Percentiles rank a stretch among this genome's conserved stretches.
Evolutionary conservation across 1,284 basidiomycete species (phyloP).

Genomic region (Tilletiopsis washingtonensis): DNA sequence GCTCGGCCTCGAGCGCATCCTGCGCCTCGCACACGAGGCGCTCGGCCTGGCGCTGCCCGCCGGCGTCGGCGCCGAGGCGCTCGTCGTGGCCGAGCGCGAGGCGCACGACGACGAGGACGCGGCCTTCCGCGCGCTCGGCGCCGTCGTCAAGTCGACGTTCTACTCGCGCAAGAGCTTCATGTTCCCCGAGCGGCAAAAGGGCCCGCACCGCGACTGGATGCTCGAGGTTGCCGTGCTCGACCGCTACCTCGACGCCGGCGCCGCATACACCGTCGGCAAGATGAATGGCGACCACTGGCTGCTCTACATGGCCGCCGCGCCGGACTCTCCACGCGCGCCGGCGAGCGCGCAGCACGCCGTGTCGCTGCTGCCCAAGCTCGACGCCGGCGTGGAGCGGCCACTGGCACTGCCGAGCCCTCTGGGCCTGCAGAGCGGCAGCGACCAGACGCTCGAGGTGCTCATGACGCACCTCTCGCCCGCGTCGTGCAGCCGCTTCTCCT

Average conservation of each 20-base stretch:
- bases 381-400: constrained; percentile 17
- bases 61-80: background rate
- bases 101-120: constrained; percentile 1
- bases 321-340: too few species aligned
- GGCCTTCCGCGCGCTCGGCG: constrained; percentile 19
- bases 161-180: constrained; percentile 99
- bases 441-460: constrained; percentile 95
- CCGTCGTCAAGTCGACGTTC: constrained; percentile 54
- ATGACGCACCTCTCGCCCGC: constrained; percentile 84
- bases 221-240: constrained; percentile 88
- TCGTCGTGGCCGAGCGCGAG: constrained; percentile 13
- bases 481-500: constrained; percentile 73
- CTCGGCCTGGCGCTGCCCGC: constrained; percentile 1
- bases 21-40: constrained; percentile 56
- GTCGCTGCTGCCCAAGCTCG: background rate
- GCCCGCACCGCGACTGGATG: constrained; percentile 90
- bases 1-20: constrained; percentile 56
- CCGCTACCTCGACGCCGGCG: constrained; percentile 69
- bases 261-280: constrained; percentile 93
- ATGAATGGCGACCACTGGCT: constrained; percentile 99
- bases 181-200: constrained; percentile 92
- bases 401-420: constrained; percentile 20
- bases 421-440: constrained; percentile 45
- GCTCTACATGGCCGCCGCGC: constrained; percentile 58
- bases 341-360: constrained; percentile 6